Evolutionary conservation across 2,329 filamentous ascomycete genomes (phyloP).

Genomic region (Fusarium pseudonygamai): DNA sequence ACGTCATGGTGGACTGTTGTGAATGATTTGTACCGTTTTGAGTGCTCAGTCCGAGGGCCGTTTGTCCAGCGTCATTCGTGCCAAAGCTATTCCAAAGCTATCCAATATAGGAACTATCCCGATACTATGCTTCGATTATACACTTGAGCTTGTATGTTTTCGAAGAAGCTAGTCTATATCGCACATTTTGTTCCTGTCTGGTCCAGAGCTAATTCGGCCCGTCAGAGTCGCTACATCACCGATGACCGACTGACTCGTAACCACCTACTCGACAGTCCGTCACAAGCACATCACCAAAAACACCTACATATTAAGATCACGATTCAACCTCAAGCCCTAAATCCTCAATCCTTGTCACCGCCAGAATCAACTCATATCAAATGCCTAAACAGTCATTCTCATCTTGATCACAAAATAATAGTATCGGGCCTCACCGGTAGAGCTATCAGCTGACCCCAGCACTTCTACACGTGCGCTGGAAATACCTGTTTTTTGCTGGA

Average conservation of each 20-base stretch:
- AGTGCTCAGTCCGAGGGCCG: background rate
- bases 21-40: background rate
- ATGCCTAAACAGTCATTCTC: background rate
- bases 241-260: slow-evolving; percentile 7
- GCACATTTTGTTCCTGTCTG: background rate
- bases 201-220: background rate
- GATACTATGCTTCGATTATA: background rate
- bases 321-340: background rate
- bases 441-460: background rate
- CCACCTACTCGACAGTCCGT: background rate
- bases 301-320: background rate
- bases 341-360: slow-evolving; percentile 9
- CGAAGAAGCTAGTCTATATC: background rate
- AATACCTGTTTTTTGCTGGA: slow-evolving; percentile 12
- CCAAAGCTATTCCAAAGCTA: background rate
- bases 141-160: background rate
- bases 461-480: slow-evolving; percentile 2
- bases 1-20: background rate
- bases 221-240: background rate
- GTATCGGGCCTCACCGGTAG: slow-evolving; percentile 16
- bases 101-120: background rate
- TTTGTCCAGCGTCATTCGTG: background rate
- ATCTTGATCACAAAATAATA: background rate
- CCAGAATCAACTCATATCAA: background rate
- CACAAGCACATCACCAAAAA: slow-evolving; percentile 4